Evolutionary conservation across 2,329 filamentous ascomycete genomes (phyloP), one percentile per base, ranked within the genome.

Genomic region (Nannizzia gypsea): DNA sequence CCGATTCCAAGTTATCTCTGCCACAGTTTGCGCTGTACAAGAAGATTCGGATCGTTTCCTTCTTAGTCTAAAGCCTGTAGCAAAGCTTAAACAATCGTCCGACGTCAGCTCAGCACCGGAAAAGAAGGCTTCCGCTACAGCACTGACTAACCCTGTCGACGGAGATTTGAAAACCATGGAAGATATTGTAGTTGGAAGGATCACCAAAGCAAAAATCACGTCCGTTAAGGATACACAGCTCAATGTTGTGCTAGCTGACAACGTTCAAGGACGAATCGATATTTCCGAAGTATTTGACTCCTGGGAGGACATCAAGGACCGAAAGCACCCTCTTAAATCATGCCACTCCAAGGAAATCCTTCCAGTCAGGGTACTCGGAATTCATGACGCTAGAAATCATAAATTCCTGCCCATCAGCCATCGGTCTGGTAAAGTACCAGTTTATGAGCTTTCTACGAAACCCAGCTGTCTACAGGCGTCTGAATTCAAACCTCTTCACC

Each of bases 321-420:
- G 85, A 61, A 96, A 92, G 73, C 79, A 84, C 28, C 92, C 93
- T 1, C 78, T 97, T n/a, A 78, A 79, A 60, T 81, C 82, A 63
- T 95, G 95, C 74, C 81, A 83, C 63, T 77, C 80, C 57, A 87
- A 88, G 66, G 83, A 92, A 61, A 76, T 84, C 52, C 74, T 96
- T 31, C 77, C 82, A 13, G 90, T 91, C 42, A 87, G 85, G 68
- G 81, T 96, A 40, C 78, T 97, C 38, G 92, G 91, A 63, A 81
- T 95, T 34, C 92, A 97, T 69, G 90, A 96, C 74, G 88, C 90
- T 56, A 86, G 87, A 65, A 95, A 89, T 67, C 89, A 96, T 73
- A 85, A 87, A 52, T 99, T 96, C 76, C 79, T 99, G 46, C 91
- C 93, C 1, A 89, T 99, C 67, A 88, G 88, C 40, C 92, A 97